These are phyloP conservation scores for Mycena metata DNA, from an alignment of 768 basidiomycete species.

Conservation along the genomic window DNA sequence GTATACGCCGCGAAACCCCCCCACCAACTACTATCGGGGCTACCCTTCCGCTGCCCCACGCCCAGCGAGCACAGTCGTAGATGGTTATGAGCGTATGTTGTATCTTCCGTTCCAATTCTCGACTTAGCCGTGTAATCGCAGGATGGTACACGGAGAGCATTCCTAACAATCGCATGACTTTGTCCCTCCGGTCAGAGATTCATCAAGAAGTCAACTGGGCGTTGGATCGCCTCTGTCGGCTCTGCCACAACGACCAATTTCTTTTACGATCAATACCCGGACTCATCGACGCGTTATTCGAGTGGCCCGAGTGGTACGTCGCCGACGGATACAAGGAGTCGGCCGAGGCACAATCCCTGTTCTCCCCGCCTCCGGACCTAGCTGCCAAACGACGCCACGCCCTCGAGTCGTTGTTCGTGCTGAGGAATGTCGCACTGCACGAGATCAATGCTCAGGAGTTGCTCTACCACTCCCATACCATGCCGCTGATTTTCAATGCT, in stretches of 20 bases:
- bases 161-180: conserved; percentile 89
- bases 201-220: conserved; percentile 90
- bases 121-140: conserved; percentile 45
- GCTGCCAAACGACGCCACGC: conserved; percentile 78
- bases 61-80: conserved; percentile 54
- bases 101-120: conserved; percentile 13
- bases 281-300: conserved; percentile 85
- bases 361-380: conserved; percentile 65
- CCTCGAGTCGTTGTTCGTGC: conserved; percentile 85
- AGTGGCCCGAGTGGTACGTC: conserved; percentile 91
- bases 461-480: conserved; percentile 68
- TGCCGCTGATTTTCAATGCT: conserved; percentile 74
- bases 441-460: conserved; percentile 77
- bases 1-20: conserved; percentile 20
- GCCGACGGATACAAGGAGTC: conserved; percentile 66
- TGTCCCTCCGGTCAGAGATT: conserved; percentile 88
- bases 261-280: conserved; percentile 80
- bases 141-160: conserved; percentile 90
- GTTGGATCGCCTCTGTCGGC: conserved; percentile 84
- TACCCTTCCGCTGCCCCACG: conserved; percentile 16
- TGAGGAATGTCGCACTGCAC: conserved; percentile 87
- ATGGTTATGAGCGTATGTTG: conserved; percentile 82
- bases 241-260: conserved; percentile 86
- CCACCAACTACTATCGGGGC: conserved; percentile 24
- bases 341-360: conserved; percentile 61